A percentile compares a stretch with the other conserved stretches of the same genome.
These are phyloP conservation scores for Pichia heedii DNA, from an alignment of 805 yeast species.

Conservation along the genomic window DNA sequence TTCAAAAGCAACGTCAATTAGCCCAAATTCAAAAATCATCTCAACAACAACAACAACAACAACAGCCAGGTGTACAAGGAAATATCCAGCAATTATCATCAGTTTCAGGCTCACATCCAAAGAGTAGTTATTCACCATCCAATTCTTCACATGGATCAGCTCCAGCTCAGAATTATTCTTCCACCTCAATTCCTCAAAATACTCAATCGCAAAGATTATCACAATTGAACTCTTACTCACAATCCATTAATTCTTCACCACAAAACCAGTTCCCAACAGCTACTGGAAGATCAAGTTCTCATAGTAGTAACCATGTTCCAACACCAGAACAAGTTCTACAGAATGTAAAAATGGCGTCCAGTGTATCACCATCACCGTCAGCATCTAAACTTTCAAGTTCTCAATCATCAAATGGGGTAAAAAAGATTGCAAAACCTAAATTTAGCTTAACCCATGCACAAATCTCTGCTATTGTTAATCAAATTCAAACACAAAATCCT, in stretches of 20 bases:
- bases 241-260: slow-evolving; percentile 2
- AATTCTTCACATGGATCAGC: background rate
- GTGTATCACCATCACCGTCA: slow-evolving; percentile 10
- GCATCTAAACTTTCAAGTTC: background rate
- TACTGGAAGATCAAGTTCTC: slow-evolving; percentile 1
- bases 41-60: slow-evolving; percentile 32
- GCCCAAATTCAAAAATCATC: slow-evolving; percentile 25
- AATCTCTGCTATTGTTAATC: slow-evolving; percentile 54
- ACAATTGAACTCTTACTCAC: background rate
- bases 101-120: slow-evolving; percentile 1
- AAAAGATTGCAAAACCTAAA: slow-evolving; percentile 13
- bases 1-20: slow-evolving; percentile 39
- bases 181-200: background rate
- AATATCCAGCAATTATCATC: slow-evolving; percentile 11
- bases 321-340: slow-evolving; percentile 21
- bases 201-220: background rate
- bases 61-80: slow-evolving; percentile 12
- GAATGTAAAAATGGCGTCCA: slow-evolving; percentile 1
- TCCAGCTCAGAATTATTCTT: background rate
- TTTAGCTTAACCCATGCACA: slow-evolving; percentile 47
- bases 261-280: background rate
- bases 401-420: slow-evolving; percentile 1
- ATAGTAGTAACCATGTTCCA: slow-evolving; percentile 11
- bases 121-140: too few relatives aligned
- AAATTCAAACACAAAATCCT: slow-evolving; percentile 60